Conservation (phyloP, 78 protist species). For the Pigoraptor vietnamica region DNA sequence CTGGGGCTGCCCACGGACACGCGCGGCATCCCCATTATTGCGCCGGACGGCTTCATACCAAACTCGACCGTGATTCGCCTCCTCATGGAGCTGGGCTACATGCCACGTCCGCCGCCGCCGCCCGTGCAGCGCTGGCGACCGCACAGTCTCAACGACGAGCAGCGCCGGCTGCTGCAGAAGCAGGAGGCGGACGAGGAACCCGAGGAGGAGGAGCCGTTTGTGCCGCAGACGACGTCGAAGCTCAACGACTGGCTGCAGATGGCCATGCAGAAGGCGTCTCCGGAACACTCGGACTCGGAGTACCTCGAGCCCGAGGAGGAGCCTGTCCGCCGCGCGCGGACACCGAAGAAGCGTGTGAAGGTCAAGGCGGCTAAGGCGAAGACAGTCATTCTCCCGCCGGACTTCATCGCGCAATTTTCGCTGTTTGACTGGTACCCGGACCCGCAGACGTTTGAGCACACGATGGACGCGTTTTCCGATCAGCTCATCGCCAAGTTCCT, state of each 20-base stretch:
- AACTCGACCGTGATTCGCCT: neutral
- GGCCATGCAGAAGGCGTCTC: neutral
- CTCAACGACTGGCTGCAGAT: neutral
- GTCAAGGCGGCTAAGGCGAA: neutral
- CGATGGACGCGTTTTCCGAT: neutral
- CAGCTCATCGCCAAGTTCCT: neutral
- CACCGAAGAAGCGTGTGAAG: neutral
- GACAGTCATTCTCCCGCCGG: neutral
- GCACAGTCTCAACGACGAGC: neutral
- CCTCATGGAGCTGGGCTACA: neutral
- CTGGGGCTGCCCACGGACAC: neutral
- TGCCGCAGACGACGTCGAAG: neutral
- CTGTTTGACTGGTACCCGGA: neutral
- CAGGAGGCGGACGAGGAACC: neutral
- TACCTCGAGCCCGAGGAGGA: neutral
- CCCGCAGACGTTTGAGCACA: neutral
- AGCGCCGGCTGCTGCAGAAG: neutral
- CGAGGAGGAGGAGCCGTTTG: neutral
- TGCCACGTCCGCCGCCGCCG: neutral
- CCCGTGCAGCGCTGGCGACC: neutral
- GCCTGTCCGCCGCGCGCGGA: neutral
- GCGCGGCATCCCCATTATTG: neutral
- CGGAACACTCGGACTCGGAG: neutral
- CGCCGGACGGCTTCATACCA: neutral
- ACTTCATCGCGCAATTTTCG: neutral